These are phyloP conservation scores for Sugiyamaella qingdaonensis DNA, from an alignment of 805 yeast genomes.

Conservation along the genomic window DNA sequence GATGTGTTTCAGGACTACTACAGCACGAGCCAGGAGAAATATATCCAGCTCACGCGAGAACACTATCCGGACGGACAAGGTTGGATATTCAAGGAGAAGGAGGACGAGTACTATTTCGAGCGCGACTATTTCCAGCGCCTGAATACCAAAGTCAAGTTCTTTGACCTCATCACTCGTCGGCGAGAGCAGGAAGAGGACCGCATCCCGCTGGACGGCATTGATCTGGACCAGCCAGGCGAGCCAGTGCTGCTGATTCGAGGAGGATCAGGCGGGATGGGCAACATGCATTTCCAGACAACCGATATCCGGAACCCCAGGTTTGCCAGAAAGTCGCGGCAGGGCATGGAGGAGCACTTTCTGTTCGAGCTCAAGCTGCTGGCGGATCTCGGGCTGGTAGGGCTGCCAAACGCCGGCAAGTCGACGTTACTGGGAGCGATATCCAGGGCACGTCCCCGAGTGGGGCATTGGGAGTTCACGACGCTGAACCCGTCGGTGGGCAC, in stretches of 20 bases:
- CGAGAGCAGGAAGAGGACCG: slow-evolving; percentile 61
- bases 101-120: slow-evolving; percentile 61
- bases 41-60: slow-evolving; percentile 56
- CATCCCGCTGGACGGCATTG: slow-evolving; percentile 81
- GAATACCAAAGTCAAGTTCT: slow-evolving; percentile 57
- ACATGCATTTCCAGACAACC: slow-evolving; percentile 86
- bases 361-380: slow-evolving; percentile 87
- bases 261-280: slow-evolving; percentile 93
- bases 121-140: slow-evolving; percentile 64
- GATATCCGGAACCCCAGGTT: slow-evolving; percentile 87
- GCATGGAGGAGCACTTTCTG: slow-evolving; percentile 60
- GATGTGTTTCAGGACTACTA: slow-evolving; percentile 15
- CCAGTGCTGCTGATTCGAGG: slow-evolving; percentile 75
- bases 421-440: slow-evolving; percentile 83
- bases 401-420: slow-evolving; percentile 96
- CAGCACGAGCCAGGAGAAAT: slow-evolving; percentile 8
- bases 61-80: slow-evolving; percentile 71
- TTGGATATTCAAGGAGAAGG: slow-evolving; percentile 82
- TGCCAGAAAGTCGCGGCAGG: slow-evolving; percentile 72
- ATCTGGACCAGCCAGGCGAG: slow-evolving; percentile 53
- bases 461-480: slow-evolving; percentile 97
- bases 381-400: slow-evolving; percentile 88
- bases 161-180: slow-evolving; percentile 54
- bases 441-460: slow-evolving; percentile 83
- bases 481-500: slow-evolving; percentile 91